phyloP scores from a whole-genome alignment of 495 filamentous ascomycete species.

The Talaromyces proteolyticus region DNA sequence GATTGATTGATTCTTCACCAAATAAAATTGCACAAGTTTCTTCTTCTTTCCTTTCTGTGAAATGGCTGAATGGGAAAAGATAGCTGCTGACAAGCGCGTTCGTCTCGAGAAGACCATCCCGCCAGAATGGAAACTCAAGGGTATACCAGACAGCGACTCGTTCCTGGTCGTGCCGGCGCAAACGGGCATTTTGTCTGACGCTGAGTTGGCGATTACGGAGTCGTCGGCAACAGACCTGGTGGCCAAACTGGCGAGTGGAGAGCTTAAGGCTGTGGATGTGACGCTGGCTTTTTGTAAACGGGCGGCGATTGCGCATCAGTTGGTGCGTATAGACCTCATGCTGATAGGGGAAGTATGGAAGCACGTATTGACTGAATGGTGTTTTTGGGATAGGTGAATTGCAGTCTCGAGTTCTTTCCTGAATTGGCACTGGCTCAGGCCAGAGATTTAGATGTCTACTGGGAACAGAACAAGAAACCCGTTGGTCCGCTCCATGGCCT shows the following conservation, averaged over 20 bases:
- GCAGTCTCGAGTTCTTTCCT: slow-evolving; percentile 54
- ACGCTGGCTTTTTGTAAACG: slow-evolving; percentile 52
- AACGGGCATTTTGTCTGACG: slow-evolving; percentile 35
- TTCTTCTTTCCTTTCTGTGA: too few species aligned
- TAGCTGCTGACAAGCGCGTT: neutral
- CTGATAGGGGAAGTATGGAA: too few species aligned
- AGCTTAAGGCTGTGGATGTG: slow-evolving; percentile 43
- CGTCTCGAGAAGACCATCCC: neutral
- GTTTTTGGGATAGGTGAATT: slow-evolving; percentile 35
- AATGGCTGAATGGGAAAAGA: neutral
- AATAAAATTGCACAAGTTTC: too few species aligned
- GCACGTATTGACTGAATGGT: too few species aligned
- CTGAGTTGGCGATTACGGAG: slow-evolving; percentile 52
- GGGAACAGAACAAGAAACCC: slow-evolving; percentile 11
- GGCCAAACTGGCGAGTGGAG: slow-evolving; percentile 15
- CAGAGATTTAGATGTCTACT: slow-evolving; percentile 18
- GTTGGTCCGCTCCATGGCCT: slow-evolving; percentile 19
- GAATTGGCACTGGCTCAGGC: slow-evolving; percentile 45
- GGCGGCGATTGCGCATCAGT: slow-evolving; percentile 25
- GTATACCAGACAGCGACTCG: neutral
- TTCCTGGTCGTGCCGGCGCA: neutral
- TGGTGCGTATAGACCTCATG: slow-evolving; percentile 9
- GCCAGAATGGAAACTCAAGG: neutral
- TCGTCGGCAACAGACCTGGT: slow-evolving; percentile 38
- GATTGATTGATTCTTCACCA: too few species aligned